A percentile compares a stretch with the other conserved stretches of the same genome.
Conservation (phyloP, 192 early-diverging fungal genomes). For the Neocallimastix lanati region DNA sequence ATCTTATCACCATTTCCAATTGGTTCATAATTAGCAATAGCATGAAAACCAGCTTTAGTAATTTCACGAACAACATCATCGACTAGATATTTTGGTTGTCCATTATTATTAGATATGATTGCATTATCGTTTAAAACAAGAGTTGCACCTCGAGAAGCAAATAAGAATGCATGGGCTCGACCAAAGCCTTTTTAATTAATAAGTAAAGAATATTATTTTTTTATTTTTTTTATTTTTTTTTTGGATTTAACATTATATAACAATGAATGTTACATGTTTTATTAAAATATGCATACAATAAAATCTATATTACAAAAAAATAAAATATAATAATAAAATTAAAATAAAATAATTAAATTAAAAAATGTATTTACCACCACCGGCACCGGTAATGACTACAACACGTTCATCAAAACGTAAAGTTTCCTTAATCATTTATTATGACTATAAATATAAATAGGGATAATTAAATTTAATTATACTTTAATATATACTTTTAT, state of each 20-base stretch:
- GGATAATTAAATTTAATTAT: too few species aligned
- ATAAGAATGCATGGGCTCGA: background rate
- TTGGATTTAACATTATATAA: too few species aligned
- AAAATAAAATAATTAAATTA: too few species aligned
- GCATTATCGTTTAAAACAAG: background rate
- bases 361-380: background rate
- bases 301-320: too few species aligned
- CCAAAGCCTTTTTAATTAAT: background rate
- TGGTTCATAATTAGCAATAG: slow-evolving; percentile 89
- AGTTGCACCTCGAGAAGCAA: background rate
- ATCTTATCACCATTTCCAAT: slow-evolving; percentile 96
- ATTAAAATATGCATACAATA: too few species aligned
- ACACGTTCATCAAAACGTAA: background rate
- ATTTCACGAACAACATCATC: background rate
- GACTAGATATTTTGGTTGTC: background rate
- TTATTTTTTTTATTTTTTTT: background rate
- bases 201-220: background rate
- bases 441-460: background rate
- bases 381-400: background rate
- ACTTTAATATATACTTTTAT: too few species aligned
- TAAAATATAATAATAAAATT: too few species aligned
- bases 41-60: background rate
- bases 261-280: too few species aligned
- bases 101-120: background rate
- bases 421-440: background rate